Base-by-base conservation (phyloP, 2,329 filamentous ascomycete genomes). In the Cytospora piceicola region DNA sequence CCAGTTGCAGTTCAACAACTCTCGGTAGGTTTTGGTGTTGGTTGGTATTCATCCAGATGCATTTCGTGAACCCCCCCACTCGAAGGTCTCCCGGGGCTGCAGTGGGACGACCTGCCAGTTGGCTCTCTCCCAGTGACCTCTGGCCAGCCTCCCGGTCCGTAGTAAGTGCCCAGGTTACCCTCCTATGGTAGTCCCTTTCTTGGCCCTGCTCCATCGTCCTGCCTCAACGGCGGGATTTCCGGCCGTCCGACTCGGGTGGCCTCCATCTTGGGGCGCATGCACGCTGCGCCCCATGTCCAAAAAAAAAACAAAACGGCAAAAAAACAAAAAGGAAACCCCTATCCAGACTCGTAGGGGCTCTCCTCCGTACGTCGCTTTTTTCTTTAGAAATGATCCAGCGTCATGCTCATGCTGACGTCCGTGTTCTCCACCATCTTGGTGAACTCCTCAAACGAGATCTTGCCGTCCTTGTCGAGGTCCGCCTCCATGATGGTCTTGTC, bases 401-500 rank as follows among this genome's bases (percentile, higher is more conserved):
- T 90, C 88, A 90, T 90, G 80, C 87, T 90, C 85, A 89, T 88
- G 81, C 86, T 89, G 71, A 90, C 85, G 73, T 90, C 88, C 64
- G 94, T 98, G 77, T 91, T 96, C 85, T 97, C 94, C 60, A 99
- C 95, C 94, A 99, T 98, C 82, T 95, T 93, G 68, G 89, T 94
- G 77, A 99, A 99, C 84, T 99, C 95, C 80, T 98, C 93, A 74
- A 99, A 99, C 83, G 93, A 97, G 78, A 99, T 98, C 85, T 96
- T 96, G 74, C 95, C 95, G 78, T 99, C 95, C 68, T 89, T 89
- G 79, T 99, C 95, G 72, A 94, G 85, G 79, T 99, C 95, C 58
- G 95, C 95, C 82, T 99, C 95, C 95, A 98, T 98, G 77, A 99
- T 98, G 67, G 95, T 99, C 88, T 99, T 99, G 83, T 99, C 95